Percentiles rank a stretch among this genome's conserved stretches.
phyloP scores from a whole-genome alignment of 768 basidiomycete species.

The Mycena floridula region DNA sequence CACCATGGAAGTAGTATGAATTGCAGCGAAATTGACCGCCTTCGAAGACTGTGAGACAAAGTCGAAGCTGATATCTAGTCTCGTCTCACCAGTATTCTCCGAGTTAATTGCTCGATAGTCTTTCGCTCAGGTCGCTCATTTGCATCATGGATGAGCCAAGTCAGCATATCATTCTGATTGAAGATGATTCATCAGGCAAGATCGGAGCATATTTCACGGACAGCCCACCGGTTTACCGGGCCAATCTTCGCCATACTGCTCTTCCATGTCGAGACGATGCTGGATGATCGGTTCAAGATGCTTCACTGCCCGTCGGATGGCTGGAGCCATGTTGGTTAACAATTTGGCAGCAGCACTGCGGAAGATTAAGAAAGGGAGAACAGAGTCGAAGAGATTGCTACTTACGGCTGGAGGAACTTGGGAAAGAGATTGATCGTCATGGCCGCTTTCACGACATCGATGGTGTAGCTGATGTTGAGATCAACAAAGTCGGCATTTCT shows the following conservation, averaged over 20 bases:
- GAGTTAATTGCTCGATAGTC: too few relatives aligned
- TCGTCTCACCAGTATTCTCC: too few relatives aligned
- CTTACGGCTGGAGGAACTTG: constrained; percentile 33
- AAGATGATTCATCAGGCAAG: too few relatives aligned
- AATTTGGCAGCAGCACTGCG: too few relatives aligned
- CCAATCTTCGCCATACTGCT: constrained; percentile 22
- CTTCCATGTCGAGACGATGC: constrained; percentile 23
- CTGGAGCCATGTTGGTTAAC: constrained; percentile 1
- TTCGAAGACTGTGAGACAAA: too few relatives aligned
- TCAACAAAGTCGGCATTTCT: constrained; percentile 2
- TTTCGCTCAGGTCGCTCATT: too few relatives aligned
- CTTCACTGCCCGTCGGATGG: constrained; percentile 12
- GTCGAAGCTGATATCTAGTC: too few relatives aligned
- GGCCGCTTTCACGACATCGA: constrained; percentile 21
- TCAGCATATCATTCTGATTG: constrained; percentile 2
- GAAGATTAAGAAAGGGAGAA: background rate
- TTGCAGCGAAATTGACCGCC: too few relatives aligned
- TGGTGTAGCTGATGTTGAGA: constrained; percentile 18
- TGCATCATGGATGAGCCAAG: constrained; percentile 16
- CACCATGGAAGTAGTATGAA: too few relatives aligned
- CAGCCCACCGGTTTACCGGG: constrained; percentile 24
- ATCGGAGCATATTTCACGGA: too few relatives aligned
- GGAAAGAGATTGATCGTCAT: constrained; percentile 28
- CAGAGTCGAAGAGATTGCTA: background rate
- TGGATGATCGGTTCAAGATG: constrained; percentile 27